Conservation (phyloP, 164 flowering plant genomes). For the Vitis labrusca region DNA sequence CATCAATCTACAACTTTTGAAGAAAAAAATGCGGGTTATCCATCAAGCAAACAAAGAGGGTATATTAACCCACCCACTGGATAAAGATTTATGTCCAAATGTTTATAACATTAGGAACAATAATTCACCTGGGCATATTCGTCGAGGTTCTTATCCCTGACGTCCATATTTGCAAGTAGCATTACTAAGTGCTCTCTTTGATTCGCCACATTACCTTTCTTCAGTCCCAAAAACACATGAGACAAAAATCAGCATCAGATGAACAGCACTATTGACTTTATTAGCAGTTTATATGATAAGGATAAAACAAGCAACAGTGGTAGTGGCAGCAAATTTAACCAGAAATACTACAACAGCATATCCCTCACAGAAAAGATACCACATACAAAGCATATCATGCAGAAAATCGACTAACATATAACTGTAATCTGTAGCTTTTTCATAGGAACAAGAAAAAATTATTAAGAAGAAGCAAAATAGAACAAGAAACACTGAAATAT, state of each 20-base stretch:
- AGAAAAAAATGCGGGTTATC: neutral
- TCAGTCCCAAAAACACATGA: conserved; percentile 18
- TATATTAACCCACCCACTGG: neutral
- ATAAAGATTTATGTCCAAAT: too few species aligned
- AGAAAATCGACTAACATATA: too few species aligned
- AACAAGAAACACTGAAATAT: too few species aligned
- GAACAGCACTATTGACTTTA: neutral
- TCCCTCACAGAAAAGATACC: neutral
- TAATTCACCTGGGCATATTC: conserved; percentile 44
- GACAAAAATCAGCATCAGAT: neutral
- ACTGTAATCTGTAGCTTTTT: too few species aligned
- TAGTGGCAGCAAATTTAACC: neutral
- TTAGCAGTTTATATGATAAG: neutral
- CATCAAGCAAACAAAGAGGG: neutral
- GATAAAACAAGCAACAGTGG: neutral
- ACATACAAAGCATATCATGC: neutral
- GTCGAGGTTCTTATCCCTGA: conserved; percentile 43
- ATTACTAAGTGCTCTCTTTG: conserved; percentile 96
- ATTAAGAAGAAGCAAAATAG: too few species aligned
- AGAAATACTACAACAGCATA: neutral
- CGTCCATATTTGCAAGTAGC: conserved; percentile 85
- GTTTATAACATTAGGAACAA: neutral
- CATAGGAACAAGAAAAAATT: too few species aligned
- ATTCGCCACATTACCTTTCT: conserved; percentile 98
- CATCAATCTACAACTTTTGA: neutral